A percentile compares a stretch with the other conserved stretches of the same genome.
Conservation (phyloP, 768 basidiomycete genomes). For the Kondoa subrosea region DNA sequence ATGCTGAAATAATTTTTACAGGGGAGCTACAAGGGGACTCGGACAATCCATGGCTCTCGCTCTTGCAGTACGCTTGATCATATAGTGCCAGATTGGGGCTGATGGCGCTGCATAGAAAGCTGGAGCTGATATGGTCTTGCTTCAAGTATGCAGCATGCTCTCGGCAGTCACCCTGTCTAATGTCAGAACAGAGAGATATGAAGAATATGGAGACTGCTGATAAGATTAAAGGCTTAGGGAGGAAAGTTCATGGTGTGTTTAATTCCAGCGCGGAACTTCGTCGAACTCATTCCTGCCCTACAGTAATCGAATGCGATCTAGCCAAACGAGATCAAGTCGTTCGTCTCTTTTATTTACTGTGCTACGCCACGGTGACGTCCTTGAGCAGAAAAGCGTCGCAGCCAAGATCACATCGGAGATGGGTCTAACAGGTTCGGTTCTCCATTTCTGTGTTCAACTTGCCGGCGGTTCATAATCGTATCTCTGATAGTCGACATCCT, state of each 20-base stretch:
- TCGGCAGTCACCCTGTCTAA: background rate
- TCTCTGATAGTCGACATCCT: background rate
- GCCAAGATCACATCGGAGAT: too few relatives aligned
- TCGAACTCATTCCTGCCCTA: background rate
- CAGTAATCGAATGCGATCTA: background rate
- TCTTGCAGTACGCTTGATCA: background rate
- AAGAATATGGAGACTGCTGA: background rate
- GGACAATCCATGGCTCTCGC: background rate
- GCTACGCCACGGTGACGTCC: background rate
- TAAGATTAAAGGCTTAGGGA: background rate
- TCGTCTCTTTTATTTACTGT: background rate
- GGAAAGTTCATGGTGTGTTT: background rate
- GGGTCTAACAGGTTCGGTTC: too few relatives aligned
- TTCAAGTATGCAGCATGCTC: background rate
- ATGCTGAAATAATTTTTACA: background rate
- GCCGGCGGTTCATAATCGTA: too few relatives aligned
- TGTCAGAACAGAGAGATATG: background rate
- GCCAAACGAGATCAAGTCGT: background rate
- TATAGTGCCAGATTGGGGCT: background rate
- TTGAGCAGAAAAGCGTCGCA: background rate
- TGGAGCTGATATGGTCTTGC: background rate
- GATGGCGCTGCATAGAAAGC: background rate
- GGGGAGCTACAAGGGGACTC: background rate
- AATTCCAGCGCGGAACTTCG: background rate
- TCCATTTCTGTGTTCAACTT: too few relatives aligned